Evolutionary conservation across 108 stramenopile species (phyloP), one percentile per base, ranked within the genome.

Genomic region (Pelagomonas calceolata): DNA sequence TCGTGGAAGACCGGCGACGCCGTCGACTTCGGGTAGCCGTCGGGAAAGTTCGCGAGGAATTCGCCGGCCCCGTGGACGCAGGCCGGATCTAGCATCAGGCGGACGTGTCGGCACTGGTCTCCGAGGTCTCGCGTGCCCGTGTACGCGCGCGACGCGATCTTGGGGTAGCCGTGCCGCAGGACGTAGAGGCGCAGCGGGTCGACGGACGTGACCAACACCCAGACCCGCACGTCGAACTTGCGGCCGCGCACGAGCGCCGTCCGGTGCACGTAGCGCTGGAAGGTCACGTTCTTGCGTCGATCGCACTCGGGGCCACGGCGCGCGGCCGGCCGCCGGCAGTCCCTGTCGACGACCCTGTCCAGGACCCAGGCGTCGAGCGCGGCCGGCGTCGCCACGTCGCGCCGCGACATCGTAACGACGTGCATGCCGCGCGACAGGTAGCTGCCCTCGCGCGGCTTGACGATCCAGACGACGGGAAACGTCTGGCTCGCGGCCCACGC

Each of bases 211-310:
- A 69, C 1, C 30, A 69, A 4, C 5, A 45, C 43, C 69, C 69
- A 69, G 36, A 69, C 17, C 26, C 69, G 69, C 16, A 69, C 32
- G 69, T 69, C 69, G 69, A 69, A 69, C 45, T 69, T 69, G 30
- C 69, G 30, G 31, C 46, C 46, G 16, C 16, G 21, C 36, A 51
- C 36, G 4, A 45, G 16, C 10, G 69, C 69, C 1, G 69, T 45
- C 51, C 51, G 21, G 21, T 60, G 14, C 21, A 60, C 26, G 51
- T 60, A 60, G 21, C 1, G 51, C 51, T 60, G 51, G 51, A 60
- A 60, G 7, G 51, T 60, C 51, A 60, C 51, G 14, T 45, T 16
- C 44, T 45, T 45, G 44, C 44, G 44, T 10, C 44, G 14, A 45
- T n/a, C n/a, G n/a, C n/a, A n/a, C n/a, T n/a, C n/a, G n/a, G n/a